Percentiles rank a stretch among this genome's conserved stretches.
phyloP scores from a whole-genome alignment of 2,329 filamentous ascomycete genomes.

The Botrytis paeoniae region DNA sequence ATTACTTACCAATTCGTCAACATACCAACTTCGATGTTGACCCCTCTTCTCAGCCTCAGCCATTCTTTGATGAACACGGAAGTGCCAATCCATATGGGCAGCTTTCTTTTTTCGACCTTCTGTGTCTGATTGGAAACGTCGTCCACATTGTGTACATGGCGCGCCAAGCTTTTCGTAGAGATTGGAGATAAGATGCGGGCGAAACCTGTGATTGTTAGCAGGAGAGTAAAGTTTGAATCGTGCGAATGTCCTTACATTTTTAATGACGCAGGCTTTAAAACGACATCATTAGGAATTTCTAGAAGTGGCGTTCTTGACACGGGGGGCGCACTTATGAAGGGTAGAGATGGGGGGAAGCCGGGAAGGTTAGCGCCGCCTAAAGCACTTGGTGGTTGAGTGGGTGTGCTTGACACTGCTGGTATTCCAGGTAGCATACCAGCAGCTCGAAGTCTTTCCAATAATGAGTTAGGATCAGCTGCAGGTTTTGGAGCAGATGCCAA shows the following conservation, averaged over 20 bases:
- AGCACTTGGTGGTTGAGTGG: slow-evolving; percentile 41
- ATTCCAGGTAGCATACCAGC: slow-evolving; percentile 60
- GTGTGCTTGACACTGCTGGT: slow-evolving; percentile 41
- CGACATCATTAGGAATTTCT: slow-evolving; percentile 46
- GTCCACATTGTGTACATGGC: slow-evolving; percentile 86
- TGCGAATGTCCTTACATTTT: slow-evolving; percentile 60
- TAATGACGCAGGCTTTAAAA: slow-evolving; percentile 64
- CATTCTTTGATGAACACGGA: slow-evolving; percentile 86
- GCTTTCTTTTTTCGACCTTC: slow-evolving; percentile 83
- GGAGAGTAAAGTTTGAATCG: background rate
- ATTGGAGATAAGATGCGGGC: slow-evolving; percentile 67
- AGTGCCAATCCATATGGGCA: slow-evolving; percentile 97
- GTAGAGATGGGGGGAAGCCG: slow-evolving; percentile 38
- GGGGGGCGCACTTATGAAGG: slow-evolving; percentile 30
- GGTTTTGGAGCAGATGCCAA: slow-evolving; percentile 41
- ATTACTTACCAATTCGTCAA: slow-evolving; percentile 72
- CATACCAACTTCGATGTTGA: slow-evolving; percentile 91
- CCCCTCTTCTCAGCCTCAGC: slow-evolving; percentile 81
- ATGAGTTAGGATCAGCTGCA: slow-evolving; percentile 45
- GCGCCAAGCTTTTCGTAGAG: slow-evolving; percentile 82
- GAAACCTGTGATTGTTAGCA: slow-evolving; percentile 52
- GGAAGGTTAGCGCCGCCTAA: slow-evolving; percentile 43
- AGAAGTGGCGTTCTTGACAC: slow-evolving; percentile 29
- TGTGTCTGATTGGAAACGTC: slow-evolving; percentile 74
- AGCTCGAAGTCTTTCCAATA: slow-evolving; percentile 66